Conservation (phyloP, 257 asterid species). For the Galeopsis tetrahit region DNA sequence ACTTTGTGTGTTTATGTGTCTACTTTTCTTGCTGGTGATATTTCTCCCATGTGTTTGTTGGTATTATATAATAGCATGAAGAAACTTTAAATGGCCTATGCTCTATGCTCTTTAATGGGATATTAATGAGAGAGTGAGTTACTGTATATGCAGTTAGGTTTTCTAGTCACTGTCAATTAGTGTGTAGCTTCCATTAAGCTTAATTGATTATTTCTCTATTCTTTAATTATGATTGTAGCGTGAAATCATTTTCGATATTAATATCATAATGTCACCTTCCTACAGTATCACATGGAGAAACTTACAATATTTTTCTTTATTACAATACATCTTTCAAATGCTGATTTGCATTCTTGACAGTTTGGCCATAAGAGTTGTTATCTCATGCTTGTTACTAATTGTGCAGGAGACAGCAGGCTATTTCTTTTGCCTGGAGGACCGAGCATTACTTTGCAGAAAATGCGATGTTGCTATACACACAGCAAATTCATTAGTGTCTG, state of each 20-base stretch:
- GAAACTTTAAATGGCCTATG: not conserved
- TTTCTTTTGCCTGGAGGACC: conserved; percentile 95
- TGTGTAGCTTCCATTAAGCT: not conserved
- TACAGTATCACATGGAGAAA: not conserved
- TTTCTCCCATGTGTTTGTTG: not conserved
- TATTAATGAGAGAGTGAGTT: not conserved
- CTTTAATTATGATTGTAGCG: not conserved
- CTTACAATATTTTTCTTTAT: not conserved
- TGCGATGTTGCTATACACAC: conserved; percentile 87
- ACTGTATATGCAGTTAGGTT: not conserved
- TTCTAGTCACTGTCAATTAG: conserved; percentile 6
- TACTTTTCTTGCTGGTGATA: not conserved
- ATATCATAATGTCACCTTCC: not conserved
- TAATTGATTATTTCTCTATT: not conserved
- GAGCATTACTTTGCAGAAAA: conserved; percentile 88
- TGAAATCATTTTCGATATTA: not conserved
- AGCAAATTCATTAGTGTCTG: conserved; percentile 65
- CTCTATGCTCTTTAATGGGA: conserved; percentile 6
- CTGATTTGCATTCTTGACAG: not conserved
- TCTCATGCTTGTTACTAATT: conserved; percentile 19
- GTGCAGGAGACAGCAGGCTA: conserved; percentile 85
- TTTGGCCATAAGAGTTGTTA: not conserved
- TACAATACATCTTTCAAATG: not conserved
- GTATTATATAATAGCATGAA: not conserved
- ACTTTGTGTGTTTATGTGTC: not conserved